Base-by-base conservation (phyloP, 306 rosid species). In the Mucuna pruriens region DNA sequence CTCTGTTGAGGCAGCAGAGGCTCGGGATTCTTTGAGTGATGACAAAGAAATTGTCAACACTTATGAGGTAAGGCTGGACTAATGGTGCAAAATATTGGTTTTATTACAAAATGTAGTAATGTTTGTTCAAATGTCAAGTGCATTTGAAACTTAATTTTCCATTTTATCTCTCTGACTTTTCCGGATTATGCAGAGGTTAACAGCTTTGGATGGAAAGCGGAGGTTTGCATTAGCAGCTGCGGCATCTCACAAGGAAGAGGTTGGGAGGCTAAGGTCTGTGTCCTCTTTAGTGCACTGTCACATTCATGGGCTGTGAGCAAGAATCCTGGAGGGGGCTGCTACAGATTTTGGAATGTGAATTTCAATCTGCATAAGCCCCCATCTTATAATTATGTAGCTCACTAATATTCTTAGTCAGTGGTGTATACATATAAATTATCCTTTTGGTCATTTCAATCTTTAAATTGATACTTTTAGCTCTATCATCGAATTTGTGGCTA, bases 141-240 rank as follows among this genome's bases (percentile, higher is more conserved):
- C 38, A 25, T 67, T 52, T 62, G 58, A 61, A 80, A 26, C 67
- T 17, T 54, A 26, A 60, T 46, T 68, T 77, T 76, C 36, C 63
- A 51, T 75, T 57, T 75, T 51, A 19, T 72, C 17, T 77, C 57
- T 42, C 4, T 10, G 44, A 75, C 54, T 12, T 16, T 46, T 71
- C 10, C 15, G 51, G 42, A 70, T 74, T 80, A 62, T 31, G 26
- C 84, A 95, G 99, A 91, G 99, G 87, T 82, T 95, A 89, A 93
- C 98, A 34, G 97, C 99, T 80, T 89, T 95, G 82, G 99, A 95
- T 85, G 97, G 97, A 67, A 93, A 95, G 80, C 88, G 94, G 80
- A 95, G 97, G 83, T 95, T 93, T 87, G 99, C 97, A 62, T 86
- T 95, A 83, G 98, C 98, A 84, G 98, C 99, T 86, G 99, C 93